A percentile compares a stretch with the other conserved stretches of the same genome.
Evolutionary conservation across 139 green algal genomes (phyloP).

Genomic region (Tetratostichococcus sp.): DNA sequence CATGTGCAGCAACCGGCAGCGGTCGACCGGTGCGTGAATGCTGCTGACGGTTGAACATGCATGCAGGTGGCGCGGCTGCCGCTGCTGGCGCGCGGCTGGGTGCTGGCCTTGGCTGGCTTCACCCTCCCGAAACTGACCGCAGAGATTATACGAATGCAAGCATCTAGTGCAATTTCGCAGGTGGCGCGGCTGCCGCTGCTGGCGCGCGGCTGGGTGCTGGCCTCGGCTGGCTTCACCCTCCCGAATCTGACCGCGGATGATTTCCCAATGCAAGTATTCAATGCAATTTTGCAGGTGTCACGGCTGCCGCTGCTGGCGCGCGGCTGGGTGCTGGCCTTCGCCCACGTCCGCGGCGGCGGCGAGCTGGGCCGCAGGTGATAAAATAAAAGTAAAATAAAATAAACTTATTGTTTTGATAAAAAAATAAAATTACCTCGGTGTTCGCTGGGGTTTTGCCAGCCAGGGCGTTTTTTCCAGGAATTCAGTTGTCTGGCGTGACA

Average conservation of each 20-base stretch:
- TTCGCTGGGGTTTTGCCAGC: too few relatives aligned
- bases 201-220: slow-evolving; percentile 52
- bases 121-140: too few relatives aligned
- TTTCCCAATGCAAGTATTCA: too few relatives aligned
- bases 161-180: too few relatives aligned
- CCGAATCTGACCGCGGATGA: too few relatives aligned
- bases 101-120: slow-evolving; percentile 53
- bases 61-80: slow-evolving; percentile 21
- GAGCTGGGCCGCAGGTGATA: slow-evolving; percentile 56
- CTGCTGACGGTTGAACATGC: too few relatives aligned
- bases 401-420: neutral
- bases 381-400: neutral
- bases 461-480: too few relatives aligned
- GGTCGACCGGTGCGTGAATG: neutral
- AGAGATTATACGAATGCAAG: too few relatives aligned
- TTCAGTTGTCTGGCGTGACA: too few relatives aligned
- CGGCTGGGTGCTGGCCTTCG: slow-evolving; percentile 56
- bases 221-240: too few relatives aligned
- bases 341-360: slow-evolving; percentile 69
- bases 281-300: too few relatives aligned
- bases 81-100: slow-evolving; percentile 60
- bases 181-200: slow-evolving; percentile 45
- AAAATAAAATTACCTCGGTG: too few relatives aligned
- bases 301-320: slow-evolving; percentile 50
- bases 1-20: neutral